These are phyloP conservation scores for Coniferiporia sulphurascens DNA, from an alignment of 1,284 basidiomycete species.

Conservation along the genomic window DNA sequence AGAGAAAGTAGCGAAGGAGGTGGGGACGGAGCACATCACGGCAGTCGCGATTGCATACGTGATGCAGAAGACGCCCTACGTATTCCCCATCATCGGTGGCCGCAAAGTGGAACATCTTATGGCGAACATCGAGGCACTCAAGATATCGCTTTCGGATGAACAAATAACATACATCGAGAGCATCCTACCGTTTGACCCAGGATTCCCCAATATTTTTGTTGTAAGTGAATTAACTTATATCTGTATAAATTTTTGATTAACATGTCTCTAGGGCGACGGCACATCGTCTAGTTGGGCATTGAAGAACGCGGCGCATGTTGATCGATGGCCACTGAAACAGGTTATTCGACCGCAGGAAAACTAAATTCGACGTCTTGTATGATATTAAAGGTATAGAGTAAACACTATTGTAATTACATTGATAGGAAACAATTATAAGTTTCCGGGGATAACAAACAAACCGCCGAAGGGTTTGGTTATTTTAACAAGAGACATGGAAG, in stretches of 20 bases:
- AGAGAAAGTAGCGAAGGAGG: conserved; percentile 29
- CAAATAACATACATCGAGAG: conserved; percentile 20
- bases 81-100: conserved; percentile 26
- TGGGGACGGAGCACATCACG: conserved; percentile 23
- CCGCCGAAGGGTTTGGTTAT: too few relatives aligned
- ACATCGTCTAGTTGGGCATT: not conserved
- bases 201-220: conserved; percentile 26
- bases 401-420: too few relatives aligned
- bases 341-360: not conserved
- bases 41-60: conserved; percentile 19
- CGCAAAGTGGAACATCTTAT: conserved; percentile 25
- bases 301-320: conserved; percentile 1
- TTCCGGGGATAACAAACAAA: too few relatives aligned
- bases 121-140: conserved; percentile 25
- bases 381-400: too few relatives aligned
- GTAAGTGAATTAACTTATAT: conserved; percentile 20
- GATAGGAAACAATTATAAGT: too few relatives aligned
- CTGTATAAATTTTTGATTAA: not conserved
- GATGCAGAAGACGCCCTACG: conserved; percentile 16
- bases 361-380: not conserved
- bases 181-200: conserved; percentile 23
- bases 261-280: conserved; percentile 16
- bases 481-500: too few relatives aligned
- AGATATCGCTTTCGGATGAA: conserved; percentile 22
- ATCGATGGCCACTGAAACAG: conserved; percentile 7